Evolutionary conservation across 192 early-diverging fungal species (phyloP), one percentile per base, ranked within the genome.

Genomic region (Diversispora eburnea): DNA sequence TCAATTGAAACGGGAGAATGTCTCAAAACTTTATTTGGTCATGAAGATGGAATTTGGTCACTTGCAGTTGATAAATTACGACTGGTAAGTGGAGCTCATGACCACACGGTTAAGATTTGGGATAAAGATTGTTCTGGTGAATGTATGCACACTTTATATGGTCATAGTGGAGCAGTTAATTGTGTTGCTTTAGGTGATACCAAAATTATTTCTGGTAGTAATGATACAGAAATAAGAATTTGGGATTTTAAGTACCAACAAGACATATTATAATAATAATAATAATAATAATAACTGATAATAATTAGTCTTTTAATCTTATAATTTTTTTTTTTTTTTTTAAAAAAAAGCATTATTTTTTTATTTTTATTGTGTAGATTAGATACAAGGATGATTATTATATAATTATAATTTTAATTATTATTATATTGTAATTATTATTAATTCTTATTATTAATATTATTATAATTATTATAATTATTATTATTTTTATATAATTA

Each of bases 171-270:
- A 3, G 86, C 92, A 15, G 91, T 98, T 33, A 94, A 90, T 52
- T 89, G 90, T 67, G 87, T 94, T 73, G 86, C 88, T 3, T 78
- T 97, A 46, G 90, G 92, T 55, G 96, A 99, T 79, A 95, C 94
- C 1, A 88, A 89, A 57, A 87, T 99, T 68, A 81, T 96, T 17
- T 88, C 89, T 41, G 95, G 92, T 12, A 91, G 91, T 46, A 91
- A 96, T 52, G 95, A 94, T 78, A 93, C 92, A 5, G 85, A 84
- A 45, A 83, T 95, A 41, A 83, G 86, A 47, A 84, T 95, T 9
- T 94, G 91, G 86, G 92, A 97, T 73, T 98, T 94, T 82, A 78
- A 88, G 6, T 4, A 48, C 19, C 41, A 67, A 48, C 20, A n/a
- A 62, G 17, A 52, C 25, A 33, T 33, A 33, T 33, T 1, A 33